A percentile compares a stretch with the other conserved stretches of the same genome.
Evolutionary conservation across 2,329 filamentous ascomycete species (phyloP).

Genomic region (Tetracladium maxilliforme): DNA sequence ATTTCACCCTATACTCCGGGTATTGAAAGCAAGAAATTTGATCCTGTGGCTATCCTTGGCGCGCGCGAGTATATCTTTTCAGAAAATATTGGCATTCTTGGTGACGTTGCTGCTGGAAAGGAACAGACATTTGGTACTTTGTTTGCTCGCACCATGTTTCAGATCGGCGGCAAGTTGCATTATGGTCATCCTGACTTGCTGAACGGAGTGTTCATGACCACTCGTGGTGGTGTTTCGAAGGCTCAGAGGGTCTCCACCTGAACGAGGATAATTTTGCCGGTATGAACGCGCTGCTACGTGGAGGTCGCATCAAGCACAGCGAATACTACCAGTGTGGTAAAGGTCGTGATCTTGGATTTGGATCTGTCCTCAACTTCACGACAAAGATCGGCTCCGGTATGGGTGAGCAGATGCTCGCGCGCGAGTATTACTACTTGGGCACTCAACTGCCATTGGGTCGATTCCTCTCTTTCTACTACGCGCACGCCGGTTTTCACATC

Average conservation of each 20-base stretch:
- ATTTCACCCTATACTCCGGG: slow-evolving; percentile 94
- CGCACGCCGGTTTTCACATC: slow-evolving; percentile 95
- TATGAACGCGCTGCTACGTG: slow-evolving; percentile 91
- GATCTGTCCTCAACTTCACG: slow-evolving; percentile 98
- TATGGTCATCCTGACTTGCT: slow-evolving; percentile 99
- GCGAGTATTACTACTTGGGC: slow-evolving; percentile 98
- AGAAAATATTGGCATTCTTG: slow-evolving; percentile 96
- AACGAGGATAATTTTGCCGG: slow-evolving; percentile 99
- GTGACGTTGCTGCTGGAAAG: slow-evolving; percentile 96
- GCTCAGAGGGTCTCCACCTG: slow-evolving; percentile 93
- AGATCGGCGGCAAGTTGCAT: slow-evolving; percentile 96
- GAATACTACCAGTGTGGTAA: slow-evolving; percentile 99
- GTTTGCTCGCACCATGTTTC: slow-evolving; percentile 88
- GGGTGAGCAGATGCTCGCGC: slow-evolving; percentile 97
- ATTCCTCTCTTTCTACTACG: slow-evolving; percentile 98
- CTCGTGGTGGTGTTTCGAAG: slow-evolving; percentile 95
- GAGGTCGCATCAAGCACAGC: slow-evolving; percentile 98
- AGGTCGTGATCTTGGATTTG: slow-evolving; percentile 98
- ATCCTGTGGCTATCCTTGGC: slow-evolving; percentile 91
- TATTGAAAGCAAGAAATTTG: slow-evolving; percentile 54
- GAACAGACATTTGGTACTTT: slow-evolving; percentile 99
- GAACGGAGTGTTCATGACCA: slow-evolving; percentile 98
- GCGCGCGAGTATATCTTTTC: slow-evolving; percentile 99
- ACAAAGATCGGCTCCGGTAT: slow-evolving; percentile 99
- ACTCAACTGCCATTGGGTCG: slow-evolving; percentile 93